These are phyloP conservation scores for Cicer judaicum DNA, from an alignment of 306 rosid species.

Conservation along the genomic window DNA sequence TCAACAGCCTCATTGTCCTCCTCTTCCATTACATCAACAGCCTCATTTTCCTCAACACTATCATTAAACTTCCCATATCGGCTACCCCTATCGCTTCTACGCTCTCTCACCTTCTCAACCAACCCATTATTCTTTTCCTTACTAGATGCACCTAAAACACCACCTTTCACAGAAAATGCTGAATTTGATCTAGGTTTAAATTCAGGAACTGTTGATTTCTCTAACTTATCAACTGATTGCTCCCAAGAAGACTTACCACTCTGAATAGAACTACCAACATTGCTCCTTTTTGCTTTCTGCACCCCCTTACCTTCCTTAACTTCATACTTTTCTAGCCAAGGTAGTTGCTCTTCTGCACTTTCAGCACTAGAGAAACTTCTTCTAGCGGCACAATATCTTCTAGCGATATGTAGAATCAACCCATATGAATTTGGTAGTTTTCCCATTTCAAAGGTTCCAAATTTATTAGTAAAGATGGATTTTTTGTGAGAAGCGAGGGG, in stretches of 20 bases:
- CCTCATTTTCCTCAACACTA: slow-evolving; percentile 51
- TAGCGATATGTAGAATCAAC: slow-evolving; percentile 47
- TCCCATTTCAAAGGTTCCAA: slow-evolving; percentile 40
- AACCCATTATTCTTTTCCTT: slow-evolving; percentile 44
- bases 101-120: slow-evolving; percentile 48
- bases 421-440: slow-evolving; percentile 38
- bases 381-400: slow-evolving; percentile 51
- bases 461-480: slow-evolving; percentile 45
- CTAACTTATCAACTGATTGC: slow-evolving; percentile 56
- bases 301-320: slow-evolving; percentile 37
- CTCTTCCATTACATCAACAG: slow-evolving; percentile 61
- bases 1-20: slow-evolving; percentile 51
- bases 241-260: slow-evolving; percentile 61
- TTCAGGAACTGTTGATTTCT: slow-evolving; percentile 46
- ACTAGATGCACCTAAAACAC: slow-evolving; percentile 31
- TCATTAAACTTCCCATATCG: slow-evolving; percentile 46
- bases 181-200: slow-evolving; percentile 42
- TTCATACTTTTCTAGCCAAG: slow-evolving; percentile 69
- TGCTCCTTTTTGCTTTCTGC: slow-evolving; percentile 33
- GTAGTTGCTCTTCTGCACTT: slow-evolving; percentile 53
- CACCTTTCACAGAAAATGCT: slow-evolving; percentile 38
- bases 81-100: slow-evolving; percentile 38
- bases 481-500: slow-evolving; percentile 48
- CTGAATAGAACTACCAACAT: slow-evolving; percentile 45
- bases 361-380: slow-evolving; percentile 49